phyloP scores from a whole-genome alignment of 2,329 filamentous ascomycete genomes.

The Cladosporium sp. region DNA sequence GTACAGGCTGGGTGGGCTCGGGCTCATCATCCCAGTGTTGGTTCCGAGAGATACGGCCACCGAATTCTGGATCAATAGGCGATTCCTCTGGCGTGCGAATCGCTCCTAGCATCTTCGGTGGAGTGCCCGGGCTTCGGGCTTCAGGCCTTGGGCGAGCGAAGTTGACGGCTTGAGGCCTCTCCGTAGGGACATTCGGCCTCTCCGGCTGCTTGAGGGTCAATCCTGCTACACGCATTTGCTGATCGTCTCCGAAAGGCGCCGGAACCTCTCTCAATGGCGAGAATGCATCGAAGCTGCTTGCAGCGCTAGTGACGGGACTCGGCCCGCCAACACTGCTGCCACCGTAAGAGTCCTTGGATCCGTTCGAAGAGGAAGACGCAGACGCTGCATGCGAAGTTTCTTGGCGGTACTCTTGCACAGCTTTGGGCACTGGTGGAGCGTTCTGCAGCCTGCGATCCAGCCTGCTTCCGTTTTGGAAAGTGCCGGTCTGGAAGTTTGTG shows the following conservation, averaged over 20 bases:
- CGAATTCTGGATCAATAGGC: constrained; percentile 34
- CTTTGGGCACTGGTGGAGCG: constrained; percentile 36
- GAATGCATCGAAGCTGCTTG: constrained; percentile 35
- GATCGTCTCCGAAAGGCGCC: constrained; percentile 27
- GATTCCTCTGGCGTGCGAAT: constrained; percentile 25
- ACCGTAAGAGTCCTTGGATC: constrained; percentile 29
- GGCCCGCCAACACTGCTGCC: constrained; percentile 31
- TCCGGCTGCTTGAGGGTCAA: constrained; percentile 28
- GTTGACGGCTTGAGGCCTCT: constrained; percentile 29
- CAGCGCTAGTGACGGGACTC: constrained; percentile 34
- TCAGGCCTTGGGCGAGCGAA: constrained; percentile 21
- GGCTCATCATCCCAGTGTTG: constrained; percentile 24
- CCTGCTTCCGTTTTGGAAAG: constrained; percentile 13
- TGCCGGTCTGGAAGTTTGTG: neutral
- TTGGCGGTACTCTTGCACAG: constrained; percentile 30
- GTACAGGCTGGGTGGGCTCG: neutral
- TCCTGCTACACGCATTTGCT: constrained; percentile 28
- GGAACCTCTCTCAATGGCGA: constrained; percentile 25
- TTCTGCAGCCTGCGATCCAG: constrained; percentile 33
- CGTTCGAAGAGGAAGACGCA: constrained; percentile 33
- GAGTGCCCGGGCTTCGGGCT: constrained; percentile 1
- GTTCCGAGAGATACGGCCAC: constrained; percentile 15
- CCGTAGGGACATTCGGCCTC: constrained; percentile 30
- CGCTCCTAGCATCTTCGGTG: constrained; percentile 14
- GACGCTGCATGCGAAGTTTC: constrained; percentile 32